A percentile compares a stretch with the other conserved stretches of the same genome.
These are phyloP conservation scores for Cladosporium phlei DNA, from an alignment of 2,329 filamentous ascomycete species.

Conservation along the genomic window DNA sequence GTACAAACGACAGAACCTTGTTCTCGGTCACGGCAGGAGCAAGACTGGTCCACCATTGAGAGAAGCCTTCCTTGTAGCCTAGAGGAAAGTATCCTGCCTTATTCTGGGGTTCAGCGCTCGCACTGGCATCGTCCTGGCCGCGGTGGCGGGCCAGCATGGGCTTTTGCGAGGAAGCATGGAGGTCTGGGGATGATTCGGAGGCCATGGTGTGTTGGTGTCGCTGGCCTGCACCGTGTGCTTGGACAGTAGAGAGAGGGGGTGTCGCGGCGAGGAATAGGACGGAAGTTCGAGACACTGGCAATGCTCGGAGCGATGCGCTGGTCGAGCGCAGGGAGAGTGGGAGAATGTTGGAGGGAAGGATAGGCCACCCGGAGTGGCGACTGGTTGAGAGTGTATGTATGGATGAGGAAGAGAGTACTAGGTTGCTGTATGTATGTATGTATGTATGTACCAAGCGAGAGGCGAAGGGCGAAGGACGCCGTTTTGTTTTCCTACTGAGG, in stretches of 20 bases:
- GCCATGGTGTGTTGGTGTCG: conserved; percentile 29
- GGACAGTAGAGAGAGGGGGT: conserved; percentile 10
- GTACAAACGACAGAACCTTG: conserved; percentile 78
- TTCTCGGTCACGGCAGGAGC: conserved; percentile 81
- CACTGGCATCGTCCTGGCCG: conserved; percentile 23
- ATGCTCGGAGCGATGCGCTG: conserved; percentile 10
- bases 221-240: not conserved
- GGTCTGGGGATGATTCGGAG: conserved; percentile 19
- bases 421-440: no score
- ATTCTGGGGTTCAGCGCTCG: conserved; percentile 8
- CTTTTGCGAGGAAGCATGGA: conserved; percentile 19
- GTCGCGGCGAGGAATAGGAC: conserved; percentile 13
- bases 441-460: no score
- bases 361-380: conserved; percentile 1
- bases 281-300: conserved; percentile 13
- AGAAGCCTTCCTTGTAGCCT: conserved; percentile 84
- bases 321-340: conserved; percentile 10
- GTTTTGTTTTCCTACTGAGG: no score
- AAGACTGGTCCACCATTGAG: conserved; percentile 90
- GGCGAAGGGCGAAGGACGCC: not conserved
- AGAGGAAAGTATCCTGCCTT: conserved; percentile 61
- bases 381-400: not conserved
- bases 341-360: conserved; percentile 2
- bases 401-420: not conserved
- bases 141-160: conserved; percentile 34